Evolutionary conservation across 1,284 basidiomycete genomes (phyloP).

Genomic region (Cryptococcus depauperatus): DNA sequence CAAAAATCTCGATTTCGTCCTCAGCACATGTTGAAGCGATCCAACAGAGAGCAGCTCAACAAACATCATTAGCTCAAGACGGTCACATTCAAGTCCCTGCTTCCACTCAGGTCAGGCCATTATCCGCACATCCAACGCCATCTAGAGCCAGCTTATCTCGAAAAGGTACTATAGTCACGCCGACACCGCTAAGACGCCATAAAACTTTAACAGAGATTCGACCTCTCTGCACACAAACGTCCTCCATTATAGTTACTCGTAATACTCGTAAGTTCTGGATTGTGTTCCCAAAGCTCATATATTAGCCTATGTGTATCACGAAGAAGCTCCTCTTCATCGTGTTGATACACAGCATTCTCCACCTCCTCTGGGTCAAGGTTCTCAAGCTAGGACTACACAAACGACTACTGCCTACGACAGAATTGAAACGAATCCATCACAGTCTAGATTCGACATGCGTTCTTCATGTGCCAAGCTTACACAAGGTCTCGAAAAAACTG

Average conservation of each 20-base stretch:
- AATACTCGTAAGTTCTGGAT: not conserved
- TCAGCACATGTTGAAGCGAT: too few relatives aligned
- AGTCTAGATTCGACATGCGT: not conserved
- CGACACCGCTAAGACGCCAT: not conserved
- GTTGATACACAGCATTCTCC: too few relatives aligned
- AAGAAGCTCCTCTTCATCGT: too few relatives aligned
- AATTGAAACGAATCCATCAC: not conserved
- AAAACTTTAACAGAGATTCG: not conserved
- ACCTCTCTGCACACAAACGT: not conserved
- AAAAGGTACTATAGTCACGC: not conserved
- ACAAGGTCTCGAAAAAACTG: not conserved
- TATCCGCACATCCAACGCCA: not conserved
- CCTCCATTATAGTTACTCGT: conserved; percentile 2
- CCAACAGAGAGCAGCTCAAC: too few relatives aligned
- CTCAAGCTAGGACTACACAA: too few relatives aligned
- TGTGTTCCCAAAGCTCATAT: too few relatives aligned
- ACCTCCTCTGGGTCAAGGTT: too few relatives aligned
- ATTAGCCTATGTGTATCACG: too few relatives aligned
- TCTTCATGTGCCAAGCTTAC: not conserved
- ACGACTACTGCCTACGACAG: too few relatives aligned
- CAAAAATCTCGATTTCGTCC: too few relatives aligned
- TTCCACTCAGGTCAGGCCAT: not conserved
- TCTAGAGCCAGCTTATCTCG: not conserved
- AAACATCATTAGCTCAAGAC: too few relatives aligned
- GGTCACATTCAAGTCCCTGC: not conserved